A percentile compares a stretch with the other conserved stretches of the same genome.
Evolutionary conservation across 805 yeast species (phyloP).

Genomic region (Saccharomycopsis javanensis): DNA sequence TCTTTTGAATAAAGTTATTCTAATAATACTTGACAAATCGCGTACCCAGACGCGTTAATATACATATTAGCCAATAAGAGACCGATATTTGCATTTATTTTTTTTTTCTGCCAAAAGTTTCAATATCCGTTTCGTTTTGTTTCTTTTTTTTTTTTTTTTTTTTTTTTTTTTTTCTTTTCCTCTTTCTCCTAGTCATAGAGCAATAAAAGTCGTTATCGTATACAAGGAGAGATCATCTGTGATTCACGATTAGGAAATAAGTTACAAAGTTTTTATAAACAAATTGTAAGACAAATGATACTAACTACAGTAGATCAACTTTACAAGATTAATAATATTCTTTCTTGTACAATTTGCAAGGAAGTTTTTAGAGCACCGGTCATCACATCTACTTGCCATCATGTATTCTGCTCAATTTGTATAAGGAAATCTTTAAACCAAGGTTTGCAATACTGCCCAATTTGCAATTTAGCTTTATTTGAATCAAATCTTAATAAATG

Average conservation of each 20-base stretch:
- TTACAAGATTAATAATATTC: not conserved
- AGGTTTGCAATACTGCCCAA: not conserved
- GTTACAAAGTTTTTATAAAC: no score
- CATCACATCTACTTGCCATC: not conserved
- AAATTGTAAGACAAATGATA: not conserved
- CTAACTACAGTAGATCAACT: not conserved
- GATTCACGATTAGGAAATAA: no score
- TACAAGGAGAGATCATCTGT: no score
- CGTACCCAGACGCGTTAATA: not conserved
- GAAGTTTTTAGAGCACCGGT: not conserved
- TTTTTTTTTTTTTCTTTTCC: not conserved
- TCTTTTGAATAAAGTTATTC: no score
- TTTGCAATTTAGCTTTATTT: not conserved
- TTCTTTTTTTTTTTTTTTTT: not conserved
- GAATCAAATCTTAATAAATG: not conserved
- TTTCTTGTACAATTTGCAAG: slow-evolving; percentile 1
- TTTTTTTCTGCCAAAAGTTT: no score
- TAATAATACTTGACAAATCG: not conserved
- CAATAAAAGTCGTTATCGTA: not conserved
- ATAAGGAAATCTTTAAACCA: not conserved
- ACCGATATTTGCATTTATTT: not conserved
- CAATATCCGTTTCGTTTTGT: not conserved
- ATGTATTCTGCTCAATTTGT: not conserved
- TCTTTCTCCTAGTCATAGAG: not conserved
- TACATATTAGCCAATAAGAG: not conserved